A percentile compares a stretch with the other conserved stretches of the same genome.
Conservation (phyloP, 2,329 filamentous ascomycete genomes). For the Ilyonectria mors-panacis region DNA sequence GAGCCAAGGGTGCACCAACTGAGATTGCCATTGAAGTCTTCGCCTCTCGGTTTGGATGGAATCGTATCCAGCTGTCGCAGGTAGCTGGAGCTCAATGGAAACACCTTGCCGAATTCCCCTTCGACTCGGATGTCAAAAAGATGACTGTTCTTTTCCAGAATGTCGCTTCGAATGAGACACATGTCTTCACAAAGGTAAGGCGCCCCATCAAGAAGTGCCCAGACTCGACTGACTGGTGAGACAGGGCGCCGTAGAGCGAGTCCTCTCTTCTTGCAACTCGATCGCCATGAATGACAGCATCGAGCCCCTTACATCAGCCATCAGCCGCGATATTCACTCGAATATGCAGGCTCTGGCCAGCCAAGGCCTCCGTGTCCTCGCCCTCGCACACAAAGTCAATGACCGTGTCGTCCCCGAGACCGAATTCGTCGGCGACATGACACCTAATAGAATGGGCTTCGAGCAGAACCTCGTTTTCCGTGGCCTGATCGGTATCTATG, state of each 20-base stretch:
- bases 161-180: slow-evolving; percentile 54
- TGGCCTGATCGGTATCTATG: slow-evolving; percentile 77
- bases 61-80: slow-evolving; percentile 65
- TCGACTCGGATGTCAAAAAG: slow-evolving; percentile 81
- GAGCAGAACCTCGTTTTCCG: slow-evolving; percentile 74
- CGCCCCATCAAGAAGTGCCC: not conserved
- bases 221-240: not conserved
- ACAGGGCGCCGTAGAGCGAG: slow-evolving; percentile 75
- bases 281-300: slow-evolving; percentile 59
- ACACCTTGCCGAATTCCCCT: slow-evolving; percentile 78
- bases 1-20: slow-evolving; percentile 73
- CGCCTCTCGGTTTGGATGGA: slow-evolving; percentile 77
- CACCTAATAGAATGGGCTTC: slow-evolving; percentile 41
- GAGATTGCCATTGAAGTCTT: slow-evolving; percentile 85
- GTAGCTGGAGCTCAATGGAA: slow-evolving; percentile 66
- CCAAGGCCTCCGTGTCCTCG: slow-evolving; percentile 76
- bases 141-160: slow-evolving; percentile 80
- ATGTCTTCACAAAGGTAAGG: slow-evolving; percentile 69
- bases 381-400: slow-evolving; percentile 63
- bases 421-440: slow-evolving; percentile 45
- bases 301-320: slow-evolving; percentile 53
- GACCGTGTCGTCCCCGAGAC: slow-evolving; percentile 40
- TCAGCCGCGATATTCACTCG: slow-evolving; percentile 68
- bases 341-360: slow-evolving; percentile 77
- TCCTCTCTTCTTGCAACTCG: slow-evolving; percentile 72